Percentiles rank a stretch among this genome's conserved stretches.
phyloP scores from a whole-genome alignment of 305 asterid genomes.

The Fraxinus latifolia region DNA sequence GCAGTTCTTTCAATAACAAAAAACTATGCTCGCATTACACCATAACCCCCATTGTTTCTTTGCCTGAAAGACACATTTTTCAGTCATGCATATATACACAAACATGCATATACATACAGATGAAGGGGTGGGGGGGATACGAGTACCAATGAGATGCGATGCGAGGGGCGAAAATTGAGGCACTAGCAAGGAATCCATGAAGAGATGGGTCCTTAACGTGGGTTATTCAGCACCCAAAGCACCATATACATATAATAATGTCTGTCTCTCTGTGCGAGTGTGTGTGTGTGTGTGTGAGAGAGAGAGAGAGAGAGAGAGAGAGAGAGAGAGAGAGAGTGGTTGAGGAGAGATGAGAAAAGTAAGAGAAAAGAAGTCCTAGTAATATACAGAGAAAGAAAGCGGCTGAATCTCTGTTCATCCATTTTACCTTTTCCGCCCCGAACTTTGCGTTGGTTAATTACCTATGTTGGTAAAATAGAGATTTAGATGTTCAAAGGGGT shows the following conservation, averaged over 20 bases:
- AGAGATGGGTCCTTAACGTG: slow-evolving; percentile 39
- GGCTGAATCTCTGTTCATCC: slow-evolving; percentile 32
- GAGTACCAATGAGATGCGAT: slow-evolving; percentile 30
- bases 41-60: slow-evolving; percentile 18
- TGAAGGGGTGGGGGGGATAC: slow-evolving; percentile 16
- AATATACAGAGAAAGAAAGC: slow-evolving; percentile 21
- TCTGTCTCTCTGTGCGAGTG: not conserved
- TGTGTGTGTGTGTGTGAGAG: not conserved
- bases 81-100: slow-evolving; percentile 16
- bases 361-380: slow-evolving; percentile 7
- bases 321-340: slow-evolving; percentile 19
- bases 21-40: slow-evolving; percentile 41
- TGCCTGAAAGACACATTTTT: slow-evolving; percentile 18
- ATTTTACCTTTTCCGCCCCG: slow-evolving; percentile 29
- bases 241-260: slow-evolving; percentile 12
- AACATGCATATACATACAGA: slow-evolving; percentile 5
- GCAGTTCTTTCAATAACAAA: slow-evolving; percentile 13
- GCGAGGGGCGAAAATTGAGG: slow-evolving; percentile 1
- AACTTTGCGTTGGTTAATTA: not conserved
- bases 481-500: too few relatives aligned
- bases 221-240: slow-evolving; percentile 32
- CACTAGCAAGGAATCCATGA: slow-evolving; percentile 37
- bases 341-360: slow-evolving; percentile 33
- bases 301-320: slow-evolving; percentile 17
- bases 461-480: not conserved